These are phyloP conservation scores for Russula emetica DNA, from an alignment of 768 basidiomycete species.

Conservation along the genomic window DNA sequence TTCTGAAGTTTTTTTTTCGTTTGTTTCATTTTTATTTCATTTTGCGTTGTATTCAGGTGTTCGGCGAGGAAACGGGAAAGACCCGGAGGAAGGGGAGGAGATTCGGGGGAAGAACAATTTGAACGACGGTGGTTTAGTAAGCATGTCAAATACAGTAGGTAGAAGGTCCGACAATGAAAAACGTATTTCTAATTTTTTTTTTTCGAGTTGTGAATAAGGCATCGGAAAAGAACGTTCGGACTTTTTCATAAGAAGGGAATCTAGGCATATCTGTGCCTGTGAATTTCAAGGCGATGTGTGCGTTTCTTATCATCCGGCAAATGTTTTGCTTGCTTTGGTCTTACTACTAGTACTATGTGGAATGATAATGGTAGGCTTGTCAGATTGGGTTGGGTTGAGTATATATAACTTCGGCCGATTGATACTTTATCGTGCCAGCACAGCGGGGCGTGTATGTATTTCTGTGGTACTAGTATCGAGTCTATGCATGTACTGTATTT, in stretches of 20 bases:
- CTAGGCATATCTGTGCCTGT: too few relatives aligned
- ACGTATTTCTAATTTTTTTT: neutral
- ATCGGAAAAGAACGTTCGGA: slow-evolving; percentile 12
- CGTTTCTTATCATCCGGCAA: neutral
- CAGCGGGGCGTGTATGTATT: neutral
- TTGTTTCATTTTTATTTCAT: neutral
- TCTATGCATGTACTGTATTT: neutral
- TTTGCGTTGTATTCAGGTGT: neutral
- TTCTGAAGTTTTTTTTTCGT: neutral
- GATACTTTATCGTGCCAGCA: neutral
- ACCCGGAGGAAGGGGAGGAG: neutral
- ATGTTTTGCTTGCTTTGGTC: neutral
- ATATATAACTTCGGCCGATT: neutral
- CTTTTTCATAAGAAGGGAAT: slow-evolving; percentile 12
- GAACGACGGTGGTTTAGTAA: slow-evolving; percentile 4
- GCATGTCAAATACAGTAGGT: slow-evolving; percentile 9
- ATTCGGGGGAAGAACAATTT: neutral
- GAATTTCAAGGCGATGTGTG: neutral
- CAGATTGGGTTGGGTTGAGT: neutral
- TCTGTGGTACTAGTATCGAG: neutral
- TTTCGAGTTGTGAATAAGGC: neutral
- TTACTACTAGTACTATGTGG: too few relatives aligned
- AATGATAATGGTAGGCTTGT: neutral
- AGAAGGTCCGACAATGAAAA: slow-evolving; percentile 5
- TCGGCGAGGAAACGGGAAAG: neutral